Evolutionary conservation across 495 filamentous ascomycete genomes (phyloP), one percentile per base, ranked within the genome.

Genomic region (Podospora appendiculata): DNA sequence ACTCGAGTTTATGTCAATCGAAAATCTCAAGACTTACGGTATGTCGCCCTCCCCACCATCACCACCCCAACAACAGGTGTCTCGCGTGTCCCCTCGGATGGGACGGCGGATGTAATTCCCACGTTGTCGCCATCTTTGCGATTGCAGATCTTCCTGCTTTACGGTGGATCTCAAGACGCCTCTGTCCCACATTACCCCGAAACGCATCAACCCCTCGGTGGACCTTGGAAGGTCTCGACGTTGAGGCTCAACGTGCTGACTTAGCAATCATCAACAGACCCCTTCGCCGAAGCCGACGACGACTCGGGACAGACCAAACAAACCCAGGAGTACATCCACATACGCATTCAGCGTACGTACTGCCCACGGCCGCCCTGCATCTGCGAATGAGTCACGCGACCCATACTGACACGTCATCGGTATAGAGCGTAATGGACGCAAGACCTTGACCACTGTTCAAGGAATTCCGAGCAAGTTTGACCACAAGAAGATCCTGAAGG

Each of bases 261-360:
- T 35, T 33, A 19, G 11, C 32, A 48, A 45, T 38, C 10, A 43
- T 44, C 19, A 40, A 46, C 70, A 96, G 91, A 98, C 87, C 93
- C 93, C 87, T 98, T 98, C 92, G 93, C 93, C 86, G 93, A 98
- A 88, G 94, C 92, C 85, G 93, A 97, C 88, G 92, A 95, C 83
- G 90, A 93, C 76, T 89, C 88, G 72, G 90, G 90, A 77, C 86
- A 93, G 74, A 85, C 83, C 70, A 87, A 94, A 79, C 87, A 89
- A 74, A 59, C 72, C 39, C 89, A 96, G 74, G 94, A 95, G 75
- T 96, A 97, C 70, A 95, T 97, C 76, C 94, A 97, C 79, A 98
- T 98, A 71, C 90, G 93, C 74, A 97, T 98, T 72, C 93, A 98
- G 75, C 93, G 93, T 97, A 85, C 65, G 90, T 87, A 50, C 49